Base-by-base conservation (phyloP, 345 rosid genomes). In the Boechera retrofracta region DNA sequence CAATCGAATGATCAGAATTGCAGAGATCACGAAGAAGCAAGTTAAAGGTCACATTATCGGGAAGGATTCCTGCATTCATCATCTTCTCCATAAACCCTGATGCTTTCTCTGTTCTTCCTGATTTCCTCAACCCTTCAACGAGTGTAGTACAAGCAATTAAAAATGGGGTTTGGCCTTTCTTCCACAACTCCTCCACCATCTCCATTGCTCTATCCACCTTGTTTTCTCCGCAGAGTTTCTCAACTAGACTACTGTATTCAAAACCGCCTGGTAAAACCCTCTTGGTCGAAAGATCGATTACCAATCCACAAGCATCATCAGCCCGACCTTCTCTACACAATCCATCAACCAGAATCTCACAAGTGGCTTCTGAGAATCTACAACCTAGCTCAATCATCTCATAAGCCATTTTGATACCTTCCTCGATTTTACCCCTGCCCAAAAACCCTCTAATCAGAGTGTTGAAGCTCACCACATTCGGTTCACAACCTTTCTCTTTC, bases 301-400 rank as follows among this genome's bases (percentile, higher is more conserved):
- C 65, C 85, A 94, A 72, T 18, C 79, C 86, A 57, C 85, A 79
- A 0, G 94, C 96, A 64, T 87, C 86, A 42, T 62, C 71, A 49
- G 39, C 76, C 79, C 65, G 63, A 24, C 85, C 86, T 74, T 74
- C 85, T 75, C 85, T 87, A 72, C 87, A 87, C 47, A 94, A 81
- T 35, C 97, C 97, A 82, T 87, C 86, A 45, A 89, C 86, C 64
- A 94, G 67, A 84, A 94, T 91, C 83, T 94, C 97, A 55, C 97
- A 94, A 61, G 96, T 94, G 4, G 79, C 91, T 24, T 64, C 78
- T 0, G 96, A 94, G 70, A 91, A 82, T 57, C 67, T 73, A 53
- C 85, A 86, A 39, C 91, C 88, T 18, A 87, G 38, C 59, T 87
- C 91, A 58, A 86, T 81, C 98, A 94, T 89, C 84, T 91, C 96